phyloP scores from a whole-genome alignment of 345 rosid genomes.

The Carallia pectinifolia region DNA sequence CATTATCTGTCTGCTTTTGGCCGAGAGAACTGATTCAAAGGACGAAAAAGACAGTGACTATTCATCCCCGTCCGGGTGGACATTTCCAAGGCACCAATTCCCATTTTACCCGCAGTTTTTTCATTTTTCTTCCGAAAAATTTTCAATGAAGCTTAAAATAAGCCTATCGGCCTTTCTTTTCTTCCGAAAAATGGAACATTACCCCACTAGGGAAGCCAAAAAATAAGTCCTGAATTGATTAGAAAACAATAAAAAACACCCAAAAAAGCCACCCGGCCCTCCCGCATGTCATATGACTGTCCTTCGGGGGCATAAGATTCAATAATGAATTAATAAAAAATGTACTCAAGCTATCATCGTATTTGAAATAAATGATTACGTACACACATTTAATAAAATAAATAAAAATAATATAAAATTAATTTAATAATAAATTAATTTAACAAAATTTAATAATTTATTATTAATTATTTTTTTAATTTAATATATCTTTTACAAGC shows the following conservation, averaged over 20 bases:
- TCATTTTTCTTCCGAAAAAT: background rate
- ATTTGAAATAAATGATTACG: too few relatives aligned
- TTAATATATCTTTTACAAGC: background rate
- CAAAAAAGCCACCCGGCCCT: background rate
- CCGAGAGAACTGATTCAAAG: constrained; percentile 60
- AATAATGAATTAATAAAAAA: background rate
- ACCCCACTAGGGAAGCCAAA: too few relatives aligned
- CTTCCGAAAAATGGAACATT: too few relatives aligned
- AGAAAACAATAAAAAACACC: background rate
- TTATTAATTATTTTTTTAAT: too few relatives aligned
- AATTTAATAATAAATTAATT: too few relatives aligned
- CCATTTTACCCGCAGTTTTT: background rate
- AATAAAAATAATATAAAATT: too few relatives aligned
- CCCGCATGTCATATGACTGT: background rate
- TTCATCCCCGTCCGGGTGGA: constrained; percentile 48
- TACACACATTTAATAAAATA: too few relatives aligned
- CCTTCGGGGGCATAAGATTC: background rate
- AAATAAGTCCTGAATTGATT: background rate
- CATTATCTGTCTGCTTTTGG: constrained; percentile 57
- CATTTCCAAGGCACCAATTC: constrained; percentile 42
- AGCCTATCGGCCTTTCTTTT: too few relatives aligned
- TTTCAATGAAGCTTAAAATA: background rate
- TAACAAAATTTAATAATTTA: too few relatives aligned
- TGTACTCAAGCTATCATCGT: too few relatives aligned
- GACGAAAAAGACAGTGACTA: constrained; percentile 55